Evolutionary conservation across 495 filamentous ascomycete species (phyloP).

Genomic region (Penicilliopsis zonata): DNA sequence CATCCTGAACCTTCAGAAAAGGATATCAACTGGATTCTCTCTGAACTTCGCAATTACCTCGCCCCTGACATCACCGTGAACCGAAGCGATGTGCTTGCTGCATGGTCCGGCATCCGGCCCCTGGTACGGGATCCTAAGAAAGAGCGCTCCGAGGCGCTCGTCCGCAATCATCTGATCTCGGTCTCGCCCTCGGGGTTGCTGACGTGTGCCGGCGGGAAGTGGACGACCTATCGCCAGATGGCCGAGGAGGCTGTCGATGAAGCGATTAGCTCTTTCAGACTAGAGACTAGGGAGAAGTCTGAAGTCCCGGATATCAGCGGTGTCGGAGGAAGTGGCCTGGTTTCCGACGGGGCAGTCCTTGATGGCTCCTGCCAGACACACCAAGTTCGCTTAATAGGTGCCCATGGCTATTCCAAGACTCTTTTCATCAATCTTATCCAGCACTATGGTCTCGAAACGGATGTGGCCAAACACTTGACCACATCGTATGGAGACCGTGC

Average conservation of each 20-base stretch:
- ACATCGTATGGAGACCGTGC: conserved; percentile 89
- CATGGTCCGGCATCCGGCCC: conserved; percentile 91
- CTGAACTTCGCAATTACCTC: conserved; percentile 80
- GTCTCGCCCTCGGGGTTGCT: conserved; percentile 76
- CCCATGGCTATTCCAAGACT: conserved; percentile 88
- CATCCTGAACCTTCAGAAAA: conserved; percentile 84
- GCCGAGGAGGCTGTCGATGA: conserved; percentile 94
- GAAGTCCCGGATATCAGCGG: conserved; percentile 66
- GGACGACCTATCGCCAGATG: conserved; percentile 99
- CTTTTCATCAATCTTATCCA: conserved; percentile 98
- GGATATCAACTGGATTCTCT: conserved; percentile 94
- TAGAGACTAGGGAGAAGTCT: conserved; percentile 46
- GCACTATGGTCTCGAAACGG: conserved; percentile 90
- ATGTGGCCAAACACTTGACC: conserved; percentile 84
- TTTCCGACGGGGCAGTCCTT: conserved; percentile 62
- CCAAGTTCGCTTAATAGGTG: conserved; percentile 77
- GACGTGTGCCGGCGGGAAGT: conserved; percentile 95
- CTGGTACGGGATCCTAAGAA: conserved; percentile 91
- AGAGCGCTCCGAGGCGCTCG: conserved; percentile 85
- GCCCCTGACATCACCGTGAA: conserved; percentile 89
- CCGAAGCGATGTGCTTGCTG: conserved; percentile 86
- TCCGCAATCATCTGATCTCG: conserved; percentile 89
- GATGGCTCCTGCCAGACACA: conserved; percentile 89
- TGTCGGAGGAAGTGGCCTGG: conserved; percentile 46
- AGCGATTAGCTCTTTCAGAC: conserved; percentile 64